Evolutionary conservation across 2,329 filamentous ascomycete genomes (phyloP).

Genomic region (Fusarium heterosporum): DNA sequence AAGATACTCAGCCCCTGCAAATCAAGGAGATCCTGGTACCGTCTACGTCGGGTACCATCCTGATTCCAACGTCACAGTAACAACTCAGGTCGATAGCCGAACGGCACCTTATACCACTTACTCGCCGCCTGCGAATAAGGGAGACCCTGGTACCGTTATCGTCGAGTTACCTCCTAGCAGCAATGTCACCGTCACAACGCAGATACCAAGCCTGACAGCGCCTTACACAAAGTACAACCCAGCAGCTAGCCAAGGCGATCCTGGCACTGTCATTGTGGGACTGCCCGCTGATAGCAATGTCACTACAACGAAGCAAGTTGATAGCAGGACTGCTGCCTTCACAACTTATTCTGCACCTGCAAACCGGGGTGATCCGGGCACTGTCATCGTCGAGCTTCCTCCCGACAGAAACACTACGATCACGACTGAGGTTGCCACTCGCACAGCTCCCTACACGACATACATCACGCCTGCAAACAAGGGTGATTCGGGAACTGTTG

Average conservation of each 20-base stretch:
- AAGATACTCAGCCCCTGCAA: constrained; percentile 6
- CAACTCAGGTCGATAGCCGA: constrained; percentile 6
- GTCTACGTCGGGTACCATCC: constrained; percentile 17
- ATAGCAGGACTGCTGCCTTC: background rate
- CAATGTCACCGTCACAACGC: constrained; percentile 9
- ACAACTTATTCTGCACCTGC: constrained; percentile 1
- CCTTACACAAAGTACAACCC: constrained; percentile 2
- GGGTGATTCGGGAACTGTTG: constrained; percentile 14
- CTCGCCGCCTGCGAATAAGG: constrained; percentile 2
- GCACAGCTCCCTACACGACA: constrained; percentile 12
- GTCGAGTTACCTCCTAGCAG: constrained; percentile 5
- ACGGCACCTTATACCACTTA: constrained; percentile 22
- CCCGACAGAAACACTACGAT: constrained; percentile 8
- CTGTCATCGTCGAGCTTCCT: constrained; percentile 16
- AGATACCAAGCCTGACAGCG: background rate
- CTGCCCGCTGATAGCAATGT: too few relatives aligned
- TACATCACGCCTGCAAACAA: background rate
- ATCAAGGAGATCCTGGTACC: constrained; percentile 25
- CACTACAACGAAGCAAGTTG: too few relatives aligned
- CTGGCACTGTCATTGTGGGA: too few relatives aligned
- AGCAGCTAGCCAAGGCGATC: background rate
- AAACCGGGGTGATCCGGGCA: constrained; percentile 4
- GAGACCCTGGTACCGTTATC: constrained; percentile 13
- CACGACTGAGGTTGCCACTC: constrained; percentile 7
- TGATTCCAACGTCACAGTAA: constrained; percentile 24